Evolutionary conservation across 441 rosid genomes (phyloP).

Genomic region (Raphanus hybrid): DNA sequence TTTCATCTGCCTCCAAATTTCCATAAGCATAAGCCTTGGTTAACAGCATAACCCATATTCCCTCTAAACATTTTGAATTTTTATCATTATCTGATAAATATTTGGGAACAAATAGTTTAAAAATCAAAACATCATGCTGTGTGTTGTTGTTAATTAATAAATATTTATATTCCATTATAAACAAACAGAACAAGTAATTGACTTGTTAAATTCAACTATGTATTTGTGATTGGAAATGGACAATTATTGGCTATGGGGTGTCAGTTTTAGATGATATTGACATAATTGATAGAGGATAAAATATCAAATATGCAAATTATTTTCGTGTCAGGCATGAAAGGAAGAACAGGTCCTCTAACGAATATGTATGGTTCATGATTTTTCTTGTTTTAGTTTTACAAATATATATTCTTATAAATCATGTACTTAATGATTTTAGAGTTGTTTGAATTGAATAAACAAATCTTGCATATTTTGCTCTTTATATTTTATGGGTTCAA

Average conservation of each 20-base stretch:
- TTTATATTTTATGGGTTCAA: not conserved
- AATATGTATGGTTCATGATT: not conserved
- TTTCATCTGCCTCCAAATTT: not conserved
- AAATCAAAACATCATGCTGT: not conserved
- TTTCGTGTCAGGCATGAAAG: not conserved
- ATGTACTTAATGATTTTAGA: not conserved
- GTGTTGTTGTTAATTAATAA: not conserved
- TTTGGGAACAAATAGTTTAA: not conserved
- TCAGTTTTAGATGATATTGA: not conserved
- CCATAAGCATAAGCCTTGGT: not conserved
- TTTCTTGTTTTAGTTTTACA: not conserved
- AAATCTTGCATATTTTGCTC: not conserved
- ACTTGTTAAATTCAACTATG: not conserved
- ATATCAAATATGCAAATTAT: not conserved
- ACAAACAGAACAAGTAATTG: not conserved
- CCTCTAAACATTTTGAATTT: not conserved
- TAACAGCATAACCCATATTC: not conserved
- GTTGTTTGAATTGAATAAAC: not conserved
- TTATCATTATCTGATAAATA: not conserved
- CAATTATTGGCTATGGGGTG: constrained; percentile 4
- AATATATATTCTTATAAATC: not conserved
- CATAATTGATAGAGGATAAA: not conserved
- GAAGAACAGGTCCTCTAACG: not conserved
- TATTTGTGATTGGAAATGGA: not conserved
- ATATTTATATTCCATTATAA: not conserved